Evolutionary conservation across 164 flowering plant genomes (phyloP).

Genomic region (Santalum album): DNA sequence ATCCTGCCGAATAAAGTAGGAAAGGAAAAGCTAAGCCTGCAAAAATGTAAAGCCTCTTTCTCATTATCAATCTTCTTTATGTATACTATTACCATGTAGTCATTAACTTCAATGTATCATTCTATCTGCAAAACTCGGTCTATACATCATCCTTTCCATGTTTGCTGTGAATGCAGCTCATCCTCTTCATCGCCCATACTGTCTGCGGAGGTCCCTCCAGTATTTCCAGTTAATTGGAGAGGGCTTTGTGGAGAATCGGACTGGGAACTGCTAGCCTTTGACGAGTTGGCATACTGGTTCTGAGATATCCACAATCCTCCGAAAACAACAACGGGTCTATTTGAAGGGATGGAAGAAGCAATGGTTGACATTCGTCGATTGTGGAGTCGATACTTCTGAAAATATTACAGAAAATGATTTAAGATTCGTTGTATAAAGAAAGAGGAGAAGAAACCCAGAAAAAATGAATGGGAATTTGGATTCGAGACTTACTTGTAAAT

Average conservation of each 20-base stretch:
- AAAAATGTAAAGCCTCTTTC: conserved; percentile 37
- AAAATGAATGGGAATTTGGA: no score
- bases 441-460: not conserved
- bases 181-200: conserved; percentile 73
- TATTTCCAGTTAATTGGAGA: conserved; percentile 37
- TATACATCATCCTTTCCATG: conserved; percentile 32
- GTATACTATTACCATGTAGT: conserved; percentile 27
- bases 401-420: not conserved
- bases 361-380: conserved; percentile 33
- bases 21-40: conserved; percentile 38
- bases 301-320: conserved; percentile 48
- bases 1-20: not conserved
- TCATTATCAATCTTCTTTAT: conserved; percentile 20
- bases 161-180: conserved; percentile 31
- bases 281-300: conserved; percentile 35
- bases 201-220: conserved; percentile 38
- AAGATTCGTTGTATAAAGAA: not conserved
- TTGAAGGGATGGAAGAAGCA: conserved; percentile 17
- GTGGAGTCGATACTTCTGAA: conserved; percentile 87
- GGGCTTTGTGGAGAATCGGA: conserved; percentile 81
- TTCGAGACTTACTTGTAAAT: conserved; percentile 85
- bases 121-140: conserved; percentile 46
- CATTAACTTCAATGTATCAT: conserved; percentile 19
- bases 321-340: conserved; percentile 24
- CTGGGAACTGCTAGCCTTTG: conserved; percentile 41